Percentiles rank a stretch among this genome's conserved stretches.
Evolutionary conservation across 805 yeast genomes (phyloP).

Genomic region (Kodamaea hsintzibuensis): DNA sequence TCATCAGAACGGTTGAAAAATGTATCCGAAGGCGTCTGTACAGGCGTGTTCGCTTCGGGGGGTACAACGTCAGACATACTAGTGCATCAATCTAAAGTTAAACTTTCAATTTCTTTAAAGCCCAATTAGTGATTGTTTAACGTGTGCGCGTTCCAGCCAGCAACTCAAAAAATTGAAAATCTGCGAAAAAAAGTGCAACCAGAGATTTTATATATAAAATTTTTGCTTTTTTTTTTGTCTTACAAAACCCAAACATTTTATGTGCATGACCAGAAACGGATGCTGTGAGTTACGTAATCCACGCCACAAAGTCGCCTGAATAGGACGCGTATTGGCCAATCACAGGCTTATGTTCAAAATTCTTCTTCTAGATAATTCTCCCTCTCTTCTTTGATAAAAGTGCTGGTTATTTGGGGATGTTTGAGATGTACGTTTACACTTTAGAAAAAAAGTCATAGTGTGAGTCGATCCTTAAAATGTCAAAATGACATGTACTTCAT

Average conservation of each 20-base stretch:
- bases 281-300: neutral
- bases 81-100: neutral
- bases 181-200: constrained; percentile 10
- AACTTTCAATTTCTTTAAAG: neutral
- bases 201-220: constrained; percentile 10
- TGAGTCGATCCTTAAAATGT: too few relatives aligned
- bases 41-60: constrained; percentile 39
- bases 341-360: neutral
- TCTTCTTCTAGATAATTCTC: constrained; percentile 9
- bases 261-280: constrained; percentile 5
- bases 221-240: constrained; percentile 6
- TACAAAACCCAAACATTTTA: constrained; percentile 8
- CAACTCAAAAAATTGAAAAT: constrained; percentile 2
- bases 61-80: constrained; percentile 28
- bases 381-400: neutral
- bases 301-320: neutral
- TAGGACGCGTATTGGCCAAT: constrained; percentile 8
- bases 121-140: neutral
- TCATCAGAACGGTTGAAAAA: constrained; percentile 25
- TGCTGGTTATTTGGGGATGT: neutral
- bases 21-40: constrained; percentile 38
- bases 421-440: too few relatives aligned
- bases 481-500: too few relatives aligned
- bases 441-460: too few relatives aligned
- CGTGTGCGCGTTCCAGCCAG: neutral